Conservation (phyloP, 2,329 filamentous ascomycete species). For the Aspergillus eucalypticola region DNA sequence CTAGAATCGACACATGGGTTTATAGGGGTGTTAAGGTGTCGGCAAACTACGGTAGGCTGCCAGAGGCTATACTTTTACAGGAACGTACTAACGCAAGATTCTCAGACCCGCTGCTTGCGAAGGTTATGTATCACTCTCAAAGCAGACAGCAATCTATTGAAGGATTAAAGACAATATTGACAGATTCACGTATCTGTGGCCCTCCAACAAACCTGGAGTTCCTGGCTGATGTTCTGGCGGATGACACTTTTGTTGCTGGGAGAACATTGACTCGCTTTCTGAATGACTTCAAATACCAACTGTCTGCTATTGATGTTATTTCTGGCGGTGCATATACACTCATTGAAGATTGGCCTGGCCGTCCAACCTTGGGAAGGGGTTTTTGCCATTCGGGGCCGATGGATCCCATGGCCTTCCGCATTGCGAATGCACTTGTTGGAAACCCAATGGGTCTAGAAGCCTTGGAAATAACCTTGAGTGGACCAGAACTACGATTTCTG, state of each 20-base stretch:
- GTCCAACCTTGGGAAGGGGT: constrained; percentile 59
- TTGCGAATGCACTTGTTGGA: constrained; percentile 62
- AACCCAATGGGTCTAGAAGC: constrained; percentile 55
- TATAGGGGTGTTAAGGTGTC: constrained; percentile 58
- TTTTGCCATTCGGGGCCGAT: constrained; percentile 63
- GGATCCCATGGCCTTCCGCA: constrained; percentile 59
- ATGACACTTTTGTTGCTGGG: constrained; percentile 50
- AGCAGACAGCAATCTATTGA: constrained; percentile 46
- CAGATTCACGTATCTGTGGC: constrained; percentile 51
- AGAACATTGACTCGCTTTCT: constrained; percentile 61
- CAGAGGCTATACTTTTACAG: background rate
- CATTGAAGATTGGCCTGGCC: constrained; percentile 60
- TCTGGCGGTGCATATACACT: constrained; percentile 59
- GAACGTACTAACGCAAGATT: background rate
- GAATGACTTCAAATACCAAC: constrained; percentile 51
- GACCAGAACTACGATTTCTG: constrained; percentile 60
- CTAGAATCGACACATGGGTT: constrained; percentile 66
- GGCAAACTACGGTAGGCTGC: constrained; percentile 54
- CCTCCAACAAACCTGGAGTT: constrained; percentile 62
- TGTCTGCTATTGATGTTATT: constrained; percentile 58
- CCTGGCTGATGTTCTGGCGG: constrained; percentile 51
- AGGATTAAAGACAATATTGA: constrained; percentile 47
- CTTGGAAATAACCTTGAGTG: constrained; percentile 62
- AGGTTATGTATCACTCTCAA: constrained; percentile 57
- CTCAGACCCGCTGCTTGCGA: constrained; percentile 56